A percentile compares a stretch with the other conserved stretches of the same genome.
Conservation (phyloP, 108 stramenopile genomes). For the Nitzschia sp. region DNA sequence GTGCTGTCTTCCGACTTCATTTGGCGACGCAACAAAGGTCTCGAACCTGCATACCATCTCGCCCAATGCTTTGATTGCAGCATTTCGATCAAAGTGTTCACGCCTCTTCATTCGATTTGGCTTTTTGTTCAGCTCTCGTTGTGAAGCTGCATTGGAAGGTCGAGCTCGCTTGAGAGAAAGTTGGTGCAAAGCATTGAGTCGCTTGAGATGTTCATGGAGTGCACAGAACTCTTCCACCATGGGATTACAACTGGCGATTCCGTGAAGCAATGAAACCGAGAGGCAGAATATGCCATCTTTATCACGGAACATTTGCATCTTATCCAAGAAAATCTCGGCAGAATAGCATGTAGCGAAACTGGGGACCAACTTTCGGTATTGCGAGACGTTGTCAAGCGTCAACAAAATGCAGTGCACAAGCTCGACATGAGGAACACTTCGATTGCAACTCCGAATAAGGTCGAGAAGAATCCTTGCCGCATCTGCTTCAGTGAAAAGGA, state of each 20-base stretch:
- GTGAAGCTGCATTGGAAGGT: not conserved
- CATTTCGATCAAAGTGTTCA: constrained; percentile 6
- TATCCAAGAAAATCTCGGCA: constrained; percentile 69
- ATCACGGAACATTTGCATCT: constrained; percentile 89
- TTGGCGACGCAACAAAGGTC: not conserved
- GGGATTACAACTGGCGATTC: constrained; percentile 10
- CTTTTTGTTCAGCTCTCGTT: not conserved
- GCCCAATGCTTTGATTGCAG: constrained; percentile 3
- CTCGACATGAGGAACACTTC: constrained; percentile 88
- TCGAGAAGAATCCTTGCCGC: constrained; percentile 70
- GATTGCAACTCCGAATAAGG: constrained; percentile 83
- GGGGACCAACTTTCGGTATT: constrained; percentile 42
- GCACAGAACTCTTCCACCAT: constrained; percentile 34
- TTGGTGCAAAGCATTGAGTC: constrained; percentile 40
- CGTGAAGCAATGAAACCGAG: constrained; percentile 32
- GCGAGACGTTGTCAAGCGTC: constrained; percentile 76
- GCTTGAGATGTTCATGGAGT: constrained; percentile 51
- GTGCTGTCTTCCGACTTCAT: not conserved
- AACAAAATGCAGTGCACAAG: constrained; percentile 65
- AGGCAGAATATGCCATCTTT: constrained; percentile 65
- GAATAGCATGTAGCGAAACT: constrained; percentile 44
- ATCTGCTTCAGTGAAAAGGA: constrained; percentile 54
- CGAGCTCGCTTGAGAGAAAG: constrained; percentile 14
- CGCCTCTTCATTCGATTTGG: constrained; percentile 4
- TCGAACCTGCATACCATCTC: not conserved